phyloP scores from a whole-genome alignment of 2,329 filamentous ascomycete genomes.

The Alternaria triticina region DNA sequence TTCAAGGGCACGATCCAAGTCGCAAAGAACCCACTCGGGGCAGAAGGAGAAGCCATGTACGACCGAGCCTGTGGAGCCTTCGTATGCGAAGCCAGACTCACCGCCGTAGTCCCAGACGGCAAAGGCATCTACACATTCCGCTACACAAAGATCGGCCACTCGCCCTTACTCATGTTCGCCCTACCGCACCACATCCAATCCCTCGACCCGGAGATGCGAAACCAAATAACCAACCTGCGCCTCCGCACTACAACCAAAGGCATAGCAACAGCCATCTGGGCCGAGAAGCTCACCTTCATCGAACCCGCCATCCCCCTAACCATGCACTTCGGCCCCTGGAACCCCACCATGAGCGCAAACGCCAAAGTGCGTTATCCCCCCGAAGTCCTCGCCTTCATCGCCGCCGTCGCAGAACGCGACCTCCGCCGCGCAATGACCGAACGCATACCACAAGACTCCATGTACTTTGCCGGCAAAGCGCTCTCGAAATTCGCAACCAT shows the following conservation, averaged over 20 bases:
- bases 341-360: constrained; percentile 53
- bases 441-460: constrained; percentile 78
- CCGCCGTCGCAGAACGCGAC: constrained; percentile 71
- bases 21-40: constrained; percentile 71
- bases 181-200: constrained; percentile 84
- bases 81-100: constrained; percentile 67
- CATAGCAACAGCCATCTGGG: constrained; percentile 72
- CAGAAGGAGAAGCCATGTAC: constrained; percentile 69
- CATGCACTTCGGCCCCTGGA: constrained; percentile 84
- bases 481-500: constrained; percentile 52
- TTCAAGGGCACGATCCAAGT: constrained; percentile 85
- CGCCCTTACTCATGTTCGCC: constrained; percentile 80
- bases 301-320: constrained; percentile 74
- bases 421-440: constrained; percentile 75
- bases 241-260: constrained; percentile 89
- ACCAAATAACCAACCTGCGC: constrained; percentile 59
- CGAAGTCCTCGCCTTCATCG: constrained; percentile 65
- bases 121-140: constrained; percentile 72
- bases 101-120: constrained; percentile 65
- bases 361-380: constrained; percentile 47
- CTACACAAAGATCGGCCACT: constrained; percentile 74
- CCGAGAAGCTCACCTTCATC: constrained; percentile 65
- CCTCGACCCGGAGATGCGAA: constrained; percentile 66
- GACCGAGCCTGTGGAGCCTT: constrained; percentile 81
- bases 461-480: constrained; percentile 86